Conservation (phyloP, 129 eudicot genomes). For the Flaveria ramosissima region DNA sequence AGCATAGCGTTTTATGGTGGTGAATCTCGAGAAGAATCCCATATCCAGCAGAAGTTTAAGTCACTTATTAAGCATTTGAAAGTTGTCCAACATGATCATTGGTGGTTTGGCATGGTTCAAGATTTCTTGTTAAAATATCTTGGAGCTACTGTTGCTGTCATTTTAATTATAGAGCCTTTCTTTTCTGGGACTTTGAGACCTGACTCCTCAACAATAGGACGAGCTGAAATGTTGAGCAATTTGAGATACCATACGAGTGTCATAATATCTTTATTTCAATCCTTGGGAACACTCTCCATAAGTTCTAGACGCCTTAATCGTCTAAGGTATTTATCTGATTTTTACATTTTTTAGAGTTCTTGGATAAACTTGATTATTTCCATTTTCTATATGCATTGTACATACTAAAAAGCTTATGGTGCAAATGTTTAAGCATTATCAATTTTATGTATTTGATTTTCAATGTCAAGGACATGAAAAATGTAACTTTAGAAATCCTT, state of each 20-base stretch:
- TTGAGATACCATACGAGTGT: slow-evolving; percentile 98
- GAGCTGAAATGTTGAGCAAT: slow-evolving; percentile 99
- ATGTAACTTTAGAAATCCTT: neutral
- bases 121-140: slow-evolving; percentile 96
- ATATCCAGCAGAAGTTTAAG: slow-evolving; percentile 86
- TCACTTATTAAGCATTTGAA: slow-evolving; percentile 72
- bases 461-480: slow-evolving; percentile 2
- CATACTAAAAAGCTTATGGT: neutral
- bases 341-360: neutral
- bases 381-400: neutral
- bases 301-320: slow-evolving; percentile 98
- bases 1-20: slow-evolving; percentile 99
- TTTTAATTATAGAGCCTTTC: slow-evolving; percentile 95
- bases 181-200: slow-evolving; percentile 91
- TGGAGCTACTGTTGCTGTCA: slow-evolving; percentile 99
- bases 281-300: slow-evolving; percentile 92
- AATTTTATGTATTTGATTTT: slow-evolving; percentile 1
- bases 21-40: slow-evolving; percentile 93
- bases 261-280: slow-evolving; percentile 91
- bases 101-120: slow-evolving; percentile 99
- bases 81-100: slow-evolving; percentile 86
- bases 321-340: slow-evolving; percentile 59
- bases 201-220: slow-evolving; percentile 89
- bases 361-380: neutral
- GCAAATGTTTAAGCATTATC: neutral